A percentile compares a stretch with the other conserved stretches of the same genome.
Conservation (phyloP, 2,329 filamentous ascomycete genomes). For the Colletotrichum melonis region DNA sequence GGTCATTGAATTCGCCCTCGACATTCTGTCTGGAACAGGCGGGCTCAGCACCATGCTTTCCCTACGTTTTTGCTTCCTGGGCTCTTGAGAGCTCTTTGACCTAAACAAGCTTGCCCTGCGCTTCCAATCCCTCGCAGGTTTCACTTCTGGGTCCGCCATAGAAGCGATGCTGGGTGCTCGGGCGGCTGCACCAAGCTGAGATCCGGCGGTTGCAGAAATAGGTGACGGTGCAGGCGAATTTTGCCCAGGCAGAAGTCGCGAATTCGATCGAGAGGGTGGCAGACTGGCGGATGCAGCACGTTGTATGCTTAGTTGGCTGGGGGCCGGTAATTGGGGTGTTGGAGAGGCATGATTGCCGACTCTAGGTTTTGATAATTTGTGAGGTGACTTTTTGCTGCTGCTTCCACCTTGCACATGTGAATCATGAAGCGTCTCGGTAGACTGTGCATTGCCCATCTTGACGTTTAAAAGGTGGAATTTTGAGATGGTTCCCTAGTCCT, state of each 20-base stretch:
- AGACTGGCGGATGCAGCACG: conserved; percentile 43
- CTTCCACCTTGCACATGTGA: conserved; percentile 37
- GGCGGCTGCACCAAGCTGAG: not conserved
- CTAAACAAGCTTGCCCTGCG: conserved; percentile 35
- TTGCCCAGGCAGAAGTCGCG: not conserved
- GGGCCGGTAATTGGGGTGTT: conserved; percentile 39
- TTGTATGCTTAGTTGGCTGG: conserved; percentile 53
- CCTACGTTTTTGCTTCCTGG: conserved; percentile 17
- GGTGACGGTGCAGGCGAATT: conserved; percentile 21
- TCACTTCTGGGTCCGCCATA: conserved; percentile 9
- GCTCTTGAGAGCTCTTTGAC: conserved; percentile 35
- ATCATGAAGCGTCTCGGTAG: conserved; percentile 50
- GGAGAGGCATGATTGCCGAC: conserved; percentile 50
- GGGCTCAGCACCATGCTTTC: conserved; percentile 16
- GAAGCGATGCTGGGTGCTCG: not conserved
- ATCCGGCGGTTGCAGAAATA: conserved; percentile 8
- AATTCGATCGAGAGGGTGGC: conserved; percentile 33
- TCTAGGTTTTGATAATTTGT: conserved; percentile 65
- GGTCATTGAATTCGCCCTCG: conserved; percentile 37
- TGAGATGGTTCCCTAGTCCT: not conserved
- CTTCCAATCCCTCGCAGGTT: conserved; percentile 30
- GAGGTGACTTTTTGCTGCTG: conserved; percentile 47
- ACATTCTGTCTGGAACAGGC: conserved; percentile 29
- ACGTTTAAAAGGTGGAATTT: conserved; percentile 28
- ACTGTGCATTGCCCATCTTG: conserved; percentile 64